Conservation (phyloP, 2,329 filamentous ascomycete genomes). For the Lecanicillium sp. region DNA sequence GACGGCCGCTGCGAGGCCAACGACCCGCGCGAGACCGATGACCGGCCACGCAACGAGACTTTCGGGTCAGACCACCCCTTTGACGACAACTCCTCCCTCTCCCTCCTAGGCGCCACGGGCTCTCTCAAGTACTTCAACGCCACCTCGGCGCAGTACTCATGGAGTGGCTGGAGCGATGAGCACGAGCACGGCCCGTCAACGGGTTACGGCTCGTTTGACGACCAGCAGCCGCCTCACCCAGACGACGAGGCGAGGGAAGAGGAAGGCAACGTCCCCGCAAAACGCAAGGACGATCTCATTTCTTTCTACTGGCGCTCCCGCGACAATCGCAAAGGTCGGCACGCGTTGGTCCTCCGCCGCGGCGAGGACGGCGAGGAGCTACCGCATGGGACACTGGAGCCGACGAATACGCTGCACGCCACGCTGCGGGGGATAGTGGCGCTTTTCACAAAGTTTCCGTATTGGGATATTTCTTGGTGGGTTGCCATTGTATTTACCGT, state of each 20-base stretch:
- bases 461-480: constrained; percentile 7
- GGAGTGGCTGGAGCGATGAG: neutral
- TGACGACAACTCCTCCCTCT: neutral
- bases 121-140: neutral
- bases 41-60: neutral
- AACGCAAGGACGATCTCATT: neutral
- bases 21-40: too few species aligned
- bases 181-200: neutral
- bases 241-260: neutral
- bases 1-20: too few species aligned
- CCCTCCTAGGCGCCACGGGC: neutral
- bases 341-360: constrained; percentile 2
- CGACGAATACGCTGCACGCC: neutral
- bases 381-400: neutral
- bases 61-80: constrained; percentile 1
- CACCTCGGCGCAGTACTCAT: neutral
- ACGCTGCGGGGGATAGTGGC: constrained; percentile 1
- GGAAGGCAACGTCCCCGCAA: neutral
- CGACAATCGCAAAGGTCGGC: constrained; percentile 8
- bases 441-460: constrained; percentile 2
- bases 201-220: too few species aligned
- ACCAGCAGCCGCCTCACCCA: too few species aligned
- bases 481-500: constrained; percentile 4
- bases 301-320: constrained; percentile 6
- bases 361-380: neutral